phyloP scores from a whole-genome alignment of 2,329 filamentous ascomycete genomes.

The Colletotrichum tropicale region DNA sequence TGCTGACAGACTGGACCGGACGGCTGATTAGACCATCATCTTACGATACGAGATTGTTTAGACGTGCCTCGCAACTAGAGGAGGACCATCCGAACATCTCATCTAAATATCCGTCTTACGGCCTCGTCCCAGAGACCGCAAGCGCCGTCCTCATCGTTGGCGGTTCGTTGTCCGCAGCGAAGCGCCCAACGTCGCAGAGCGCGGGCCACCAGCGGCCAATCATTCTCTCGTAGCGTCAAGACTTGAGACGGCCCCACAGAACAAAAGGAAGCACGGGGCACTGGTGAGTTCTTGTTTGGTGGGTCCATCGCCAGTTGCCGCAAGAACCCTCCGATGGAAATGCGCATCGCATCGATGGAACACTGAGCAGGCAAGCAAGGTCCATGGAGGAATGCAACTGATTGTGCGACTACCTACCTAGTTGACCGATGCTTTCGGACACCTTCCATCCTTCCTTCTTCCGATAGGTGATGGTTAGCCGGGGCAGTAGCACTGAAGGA shows the following conservation, averaged over 20 bases:
- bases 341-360: neutral
- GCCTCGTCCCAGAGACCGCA: neutral
- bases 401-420: neutral
- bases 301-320: neutral
- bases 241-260: conserved; percentile 10
- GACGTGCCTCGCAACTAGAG: neutral
- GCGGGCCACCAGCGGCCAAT: conserved; percentile 9
- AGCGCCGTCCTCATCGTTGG: neutral
- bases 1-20: neutral
- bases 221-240: conserved; percentile 9
- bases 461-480: neutral
- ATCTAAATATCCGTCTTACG: neutral
- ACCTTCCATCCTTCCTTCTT: neutral
- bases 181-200: conserved; percentile 13
- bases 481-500: neutral
- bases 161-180: neutral
- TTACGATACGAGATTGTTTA: neutral
- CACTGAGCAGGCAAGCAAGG: neutral
- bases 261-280: conserved; percentile 10
- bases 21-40: neutral
- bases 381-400: neutral
- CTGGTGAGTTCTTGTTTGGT: conserved; percentile 17
- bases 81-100: neutral
- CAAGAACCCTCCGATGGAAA: conserved; percentile 2
- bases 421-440: neutral